Base-by-base conservation (phyloP, 345 rosid genomes). In the Rhodomyrtus tomentosa region DNA sequence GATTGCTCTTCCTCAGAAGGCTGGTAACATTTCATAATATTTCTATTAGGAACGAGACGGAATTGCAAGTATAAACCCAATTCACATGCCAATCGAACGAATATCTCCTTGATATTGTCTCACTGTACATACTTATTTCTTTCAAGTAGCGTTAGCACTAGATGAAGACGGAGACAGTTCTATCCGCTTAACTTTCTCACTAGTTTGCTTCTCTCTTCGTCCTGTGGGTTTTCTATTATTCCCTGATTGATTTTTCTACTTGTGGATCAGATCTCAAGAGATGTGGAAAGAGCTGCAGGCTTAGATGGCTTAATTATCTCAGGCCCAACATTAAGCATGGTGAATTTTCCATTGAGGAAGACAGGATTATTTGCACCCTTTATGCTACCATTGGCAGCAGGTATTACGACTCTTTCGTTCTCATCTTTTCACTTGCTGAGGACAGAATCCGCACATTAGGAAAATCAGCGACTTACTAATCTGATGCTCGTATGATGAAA, bases 251-350 rank as follows among this genome's bases (percentile, higher is more conserved):
- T 24, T 24, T 55, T 54, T 51, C 50, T 73, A 38, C 38, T 76
- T 51, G 53, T 52, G 32, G 29, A 38, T 54, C 74, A 84, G 99
- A 98, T 72, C 88, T 96, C 86, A 94, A 90, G 90, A 96, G 99
- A 89, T 95, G 99, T 91, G 99, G 99, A 45, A 96, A 96, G 91
- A 96, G 99, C 88, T 96, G 99, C 87, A 94, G 98, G 88, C 85
- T 96, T 87, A 91, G 99, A 89, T 96, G 99, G 99, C 93, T 96
- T 20, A 96, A 96, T 92, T 96, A 96, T 90, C 92, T 96, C 74
- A 94, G 99, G 88, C 99, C 99, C 12, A 92, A 96, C 86, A 93
- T 96, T 81, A 96, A 94, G 87, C 99, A 96, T 91, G 99, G 99
- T 52, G 96, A 93, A 83, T 96, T 96, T 89, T 90, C 98, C 85